A percentile compares a stretch with the other conserved stretches of the same genome.
phyloP scores from a whole-genome alignment of 148 eudicot species.

The Dianthus caryophyllus region DNA sequence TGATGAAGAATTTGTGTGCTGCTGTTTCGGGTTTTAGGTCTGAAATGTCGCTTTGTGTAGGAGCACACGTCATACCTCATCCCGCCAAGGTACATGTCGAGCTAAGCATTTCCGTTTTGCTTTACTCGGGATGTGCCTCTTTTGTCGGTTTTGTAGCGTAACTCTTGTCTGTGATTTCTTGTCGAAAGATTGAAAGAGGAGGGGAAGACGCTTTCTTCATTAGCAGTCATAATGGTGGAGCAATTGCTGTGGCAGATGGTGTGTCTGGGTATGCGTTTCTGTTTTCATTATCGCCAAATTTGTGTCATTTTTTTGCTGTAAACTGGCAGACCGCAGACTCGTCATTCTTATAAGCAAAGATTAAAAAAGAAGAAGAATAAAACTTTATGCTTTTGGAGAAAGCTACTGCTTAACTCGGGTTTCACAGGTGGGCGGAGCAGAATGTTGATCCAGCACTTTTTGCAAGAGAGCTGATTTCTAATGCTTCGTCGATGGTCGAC shows the following conservation, averaged over 20 bases:
- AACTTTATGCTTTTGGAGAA: neutral
- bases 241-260: conserved; percentile 92
- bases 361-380: too few relatives aligned
- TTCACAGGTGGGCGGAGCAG: conserved; percentile 74
- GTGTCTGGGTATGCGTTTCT: conserved; percentile 70
- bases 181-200: conserved; percentile 71
- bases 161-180: neutral
- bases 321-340: too few relatives aligned
- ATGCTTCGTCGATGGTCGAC: conserved; percentile 57
- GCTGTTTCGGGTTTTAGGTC: conserved; percentile 27
- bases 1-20: too few relatives aligned
- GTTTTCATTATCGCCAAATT: neutral
- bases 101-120: neutral
- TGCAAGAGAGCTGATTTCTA: conserved; percentile 64
- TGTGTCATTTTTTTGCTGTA: neutral
- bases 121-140: neutral
- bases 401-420: neutral
- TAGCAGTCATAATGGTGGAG: conserved; percentile 67
- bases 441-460: conserved; percentile 82
- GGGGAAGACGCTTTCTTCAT: conserved; percentile 95
- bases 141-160: neutral
- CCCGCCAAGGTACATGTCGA: conserved; percentile 63
- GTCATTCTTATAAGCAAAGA: neutral
- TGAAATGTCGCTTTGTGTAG: conserved; percentile 56
- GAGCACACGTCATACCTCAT: conserved; percentile 83